Evolutionary conservation across 2,329 filamentous ascomycete species (phyloP).

Genomic region (Trematosphaeria pertusa): DNA sequence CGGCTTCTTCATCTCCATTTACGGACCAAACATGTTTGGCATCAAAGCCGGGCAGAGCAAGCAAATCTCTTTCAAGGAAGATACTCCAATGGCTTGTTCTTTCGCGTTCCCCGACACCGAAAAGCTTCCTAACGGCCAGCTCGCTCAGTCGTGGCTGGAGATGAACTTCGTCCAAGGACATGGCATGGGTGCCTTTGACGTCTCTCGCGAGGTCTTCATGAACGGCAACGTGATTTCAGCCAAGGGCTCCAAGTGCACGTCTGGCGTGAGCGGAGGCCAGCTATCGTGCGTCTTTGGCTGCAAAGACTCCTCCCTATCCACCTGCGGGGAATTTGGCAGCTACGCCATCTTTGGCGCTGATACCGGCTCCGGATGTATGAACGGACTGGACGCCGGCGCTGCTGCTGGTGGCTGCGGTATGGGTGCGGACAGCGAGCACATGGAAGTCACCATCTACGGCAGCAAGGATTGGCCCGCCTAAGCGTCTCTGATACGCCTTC

Average conservation of each 20-base stretch:
- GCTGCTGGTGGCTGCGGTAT: conserved; percentile 43
- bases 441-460: conserved; percentile 32
- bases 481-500: conserved; percentile 15
- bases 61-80: conserved; percentile 48
- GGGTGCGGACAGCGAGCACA: conserved; percentile 30
- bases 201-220: conserved; percentile 56
- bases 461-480: conserved; percentile 19
- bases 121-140: conserved; percentile 47
- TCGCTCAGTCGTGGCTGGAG: conserved; percentile 56
- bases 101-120: conserved; percentile 45
- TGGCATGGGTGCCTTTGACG: conserved; percentile 48
- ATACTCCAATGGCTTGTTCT: conserved; percentile 51
- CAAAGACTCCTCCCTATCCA: conserved; percentile 30
- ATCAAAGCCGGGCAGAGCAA: conserved; percentile 46
- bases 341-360: conserved; percentile 47
- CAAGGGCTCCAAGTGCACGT: conserved; percentile 49
- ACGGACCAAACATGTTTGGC: conserved; percentile 47
- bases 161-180: conserved; percentile 45
- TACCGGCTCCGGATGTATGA: conserved; percentile 27
- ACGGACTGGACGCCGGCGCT: conserved; percentile 38
- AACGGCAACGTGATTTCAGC: conserved; percentile 49
- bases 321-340: conserved; percentile 43
- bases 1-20: conserved; percentile 46
- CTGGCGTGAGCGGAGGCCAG: conserved; percentile 44
- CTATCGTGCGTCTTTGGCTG: conserved; percentile 53